phyloP scores from a whole-genome alignment of 2,329 filamentous ascomycete genomes.

The Endoconidiophora laricicola region DNA sequence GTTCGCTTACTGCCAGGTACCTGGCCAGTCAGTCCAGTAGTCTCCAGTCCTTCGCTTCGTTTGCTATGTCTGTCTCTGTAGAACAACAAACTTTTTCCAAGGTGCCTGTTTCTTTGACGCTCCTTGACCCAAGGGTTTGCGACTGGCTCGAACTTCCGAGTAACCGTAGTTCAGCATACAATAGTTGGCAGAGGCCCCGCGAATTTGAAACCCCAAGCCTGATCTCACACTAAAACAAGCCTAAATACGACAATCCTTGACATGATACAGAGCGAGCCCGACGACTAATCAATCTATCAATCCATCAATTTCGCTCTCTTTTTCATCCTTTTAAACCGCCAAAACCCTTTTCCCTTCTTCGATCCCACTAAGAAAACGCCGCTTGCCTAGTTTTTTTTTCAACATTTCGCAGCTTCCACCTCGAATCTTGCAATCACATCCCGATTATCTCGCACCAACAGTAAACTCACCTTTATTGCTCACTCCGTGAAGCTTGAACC shows the following conservation, averaged over 20 bases:
- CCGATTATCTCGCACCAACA: neutral
- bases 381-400: too few relatives aligned
- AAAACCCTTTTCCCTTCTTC: constrained; percentile 5
- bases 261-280: constrained; percentile 4
- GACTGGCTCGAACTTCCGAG: neutral
- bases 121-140: neutral
- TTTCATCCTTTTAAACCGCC: constrained; percentile 1
- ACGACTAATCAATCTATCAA: too few relatives aligned
- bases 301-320: neutral
- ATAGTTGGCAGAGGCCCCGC: neutral
- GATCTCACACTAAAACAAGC: constrained; percentile 5
- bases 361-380: too few relatives aligned
- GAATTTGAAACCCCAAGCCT: constrained; percentile 6
- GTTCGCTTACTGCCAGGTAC: too few relatives aligned
- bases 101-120: neutral
- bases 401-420: neutral
- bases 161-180: neutral
- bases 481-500: too few relatives aligned
- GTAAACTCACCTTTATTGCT: neutral
- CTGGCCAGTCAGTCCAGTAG: too few relatives aligned
- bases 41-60: too few relatives aligned
- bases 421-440: neutral
- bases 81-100: too few relatives aligned
- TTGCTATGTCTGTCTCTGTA: too few relatives aligned
- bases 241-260: neutral